Conservation (phyloP, 257 asterid genomes). For the Paraleonurus japonicus region DNA sequence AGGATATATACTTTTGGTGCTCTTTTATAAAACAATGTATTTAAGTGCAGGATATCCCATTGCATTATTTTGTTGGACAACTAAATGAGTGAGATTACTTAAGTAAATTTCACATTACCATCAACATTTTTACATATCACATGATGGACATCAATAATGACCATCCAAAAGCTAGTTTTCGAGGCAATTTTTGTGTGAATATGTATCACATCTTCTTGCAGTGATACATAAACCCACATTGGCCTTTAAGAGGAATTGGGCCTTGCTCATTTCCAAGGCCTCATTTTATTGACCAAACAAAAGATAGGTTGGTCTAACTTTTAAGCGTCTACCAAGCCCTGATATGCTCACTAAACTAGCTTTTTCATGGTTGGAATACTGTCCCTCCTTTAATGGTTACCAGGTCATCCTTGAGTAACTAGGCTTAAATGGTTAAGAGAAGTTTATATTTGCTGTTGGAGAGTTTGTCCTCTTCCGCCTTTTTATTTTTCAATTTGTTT, state of each 20-base stretch:
- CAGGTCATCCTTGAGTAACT: slow-evolving; percentile 3
- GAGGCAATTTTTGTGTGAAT: background rate
- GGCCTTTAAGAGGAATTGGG: too few relatives aligned
- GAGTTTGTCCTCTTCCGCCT: slow-evolving; percentile 3
- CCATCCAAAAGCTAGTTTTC: background rate
- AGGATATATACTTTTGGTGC: background rate
- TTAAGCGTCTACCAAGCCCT: background rate
- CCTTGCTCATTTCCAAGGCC: background rate
- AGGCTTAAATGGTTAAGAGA: background rate
- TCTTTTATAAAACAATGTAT: too few relatives aligned
- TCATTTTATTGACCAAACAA: background rate
- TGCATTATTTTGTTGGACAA: background rate
- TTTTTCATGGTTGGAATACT: background rate
- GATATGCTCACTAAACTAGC: background rate
- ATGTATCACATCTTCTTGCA: too few relatives aligned
- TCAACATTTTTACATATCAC: background rate
- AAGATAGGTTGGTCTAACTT: background rate
- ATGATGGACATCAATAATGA: background rate
- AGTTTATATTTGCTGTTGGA: slow-evolving; percentile 4
- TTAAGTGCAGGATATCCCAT: background rate
- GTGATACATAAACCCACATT: background rate
- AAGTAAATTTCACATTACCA: background rate
- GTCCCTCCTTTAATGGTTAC: background rate
- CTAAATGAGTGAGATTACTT: background rate
- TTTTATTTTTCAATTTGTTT: slow-evolving; percentile 23